Conservation (phyloP, 2,329 filamentous ascomycete species). For the Daldinia sp. region DNA sequence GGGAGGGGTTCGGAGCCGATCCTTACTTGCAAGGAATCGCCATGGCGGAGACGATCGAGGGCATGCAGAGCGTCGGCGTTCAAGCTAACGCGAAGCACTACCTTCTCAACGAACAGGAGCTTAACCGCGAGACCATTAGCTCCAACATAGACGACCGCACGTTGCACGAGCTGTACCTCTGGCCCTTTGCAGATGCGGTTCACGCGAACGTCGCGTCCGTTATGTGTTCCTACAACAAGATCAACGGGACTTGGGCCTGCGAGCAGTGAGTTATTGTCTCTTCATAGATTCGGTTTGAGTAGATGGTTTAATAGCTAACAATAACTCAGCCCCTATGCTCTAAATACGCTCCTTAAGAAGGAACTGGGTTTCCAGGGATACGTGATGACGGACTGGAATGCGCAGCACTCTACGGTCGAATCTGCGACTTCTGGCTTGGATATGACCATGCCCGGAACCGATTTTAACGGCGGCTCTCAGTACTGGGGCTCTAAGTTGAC, state of each 20-base stretch:
- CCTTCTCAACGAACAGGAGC: slow-evolving; percentile 78
- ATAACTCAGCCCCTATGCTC: slow-evolving; percentile 56
- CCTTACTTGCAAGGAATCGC: slow-evolving; percentile 77
- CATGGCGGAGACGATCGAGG: slow-evolving; percentile 71
- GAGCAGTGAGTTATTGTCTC: slow-evolving; percentile 59
- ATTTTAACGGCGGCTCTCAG: slow-evolving; percentile 64
- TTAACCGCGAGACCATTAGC: slow-evolving; percentile 64
- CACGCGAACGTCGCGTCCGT: slow-evolving; percentile 72
- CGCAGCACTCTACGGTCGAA: slow-evolving; percentile 77
- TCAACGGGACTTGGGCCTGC: slow-evolving; percentile 77
- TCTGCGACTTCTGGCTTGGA: slow-evolving; percentile 78
- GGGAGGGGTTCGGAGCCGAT: slow-evolving; percentile 86
- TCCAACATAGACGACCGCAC: slow-evolving; percentile 73
- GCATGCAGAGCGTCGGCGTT: slow-evolving; percentile 64
- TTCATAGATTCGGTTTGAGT: neutral
- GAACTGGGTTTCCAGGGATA: slow-evolving; percentile 80
- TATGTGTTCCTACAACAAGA: slow-evolving; percentile 81
- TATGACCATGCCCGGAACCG: slow-evolving; percentile 83
- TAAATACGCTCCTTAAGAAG: slow-evolving; percentile 74
- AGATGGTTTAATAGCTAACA: slow-evolving; percentile 6
- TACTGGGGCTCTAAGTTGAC: slow-evolving; percentile 68
- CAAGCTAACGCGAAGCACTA: slow-evolving; percentile 71
- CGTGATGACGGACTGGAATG: slow-evolving; percentile 76
- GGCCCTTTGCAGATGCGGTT: slow-evolving; percentile 77
- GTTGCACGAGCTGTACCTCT: slow-evolving; percentile 75